Evolutionary conservation across 768 basidiomycete species (phyloP), one percentile per base, ranked within the genome.

Genomic region (Collybiopsis luxurians): DNA sequence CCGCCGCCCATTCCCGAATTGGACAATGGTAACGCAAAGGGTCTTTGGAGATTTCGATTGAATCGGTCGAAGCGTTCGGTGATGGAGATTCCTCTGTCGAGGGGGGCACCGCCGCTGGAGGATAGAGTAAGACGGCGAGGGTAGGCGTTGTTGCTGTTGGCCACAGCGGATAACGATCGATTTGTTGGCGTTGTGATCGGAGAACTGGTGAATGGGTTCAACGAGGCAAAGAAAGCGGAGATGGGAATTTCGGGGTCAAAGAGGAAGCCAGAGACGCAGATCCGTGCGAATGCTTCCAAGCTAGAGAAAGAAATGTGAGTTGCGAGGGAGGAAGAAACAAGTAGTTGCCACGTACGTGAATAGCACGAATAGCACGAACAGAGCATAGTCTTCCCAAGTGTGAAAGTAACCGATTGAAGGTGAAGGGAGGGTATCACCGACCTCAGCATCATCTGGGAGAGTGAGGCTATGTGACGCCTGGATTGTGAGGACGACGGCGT

Each of bases 241-340:
- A 81, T 70, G 40, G 80, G 78, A 5, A 89, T 71, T 60, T 91
- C 88, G 13, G 92, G 92, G 68, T 95, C 94, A 47, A 97, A 79
- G 17, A 98, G 67, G 60, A 98, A 82, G 23, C 96, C 96, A 24
- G 89, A 91, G 28, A 94, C 89, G 64, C 92, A 84, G 66, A 95
- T 95, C 24, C 95, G 87, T 42, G 92, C 92, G 61, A 90, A 77
- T 44, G 88, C 85, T 75, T 98, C 96, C 49, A 95, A 59, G 4
- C 91, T 93, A 60, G 7, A n/a, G 23, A 9, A 36, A 49, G 2
- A 57, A 36, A 19, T 4, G 15, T 26, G 7, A n/a, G 27, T n/a
- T 17, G 4, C 50, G 11, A 4, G 4, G 21, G n/a, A 4, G 40
- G n/a, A 24, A 28, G 62, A 21, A 67, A 61, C 56, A 39, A 54